phyloP scores from a whole-genome alignment of 208 protist genomes.

The Crithidia fasciculata region DNA sequence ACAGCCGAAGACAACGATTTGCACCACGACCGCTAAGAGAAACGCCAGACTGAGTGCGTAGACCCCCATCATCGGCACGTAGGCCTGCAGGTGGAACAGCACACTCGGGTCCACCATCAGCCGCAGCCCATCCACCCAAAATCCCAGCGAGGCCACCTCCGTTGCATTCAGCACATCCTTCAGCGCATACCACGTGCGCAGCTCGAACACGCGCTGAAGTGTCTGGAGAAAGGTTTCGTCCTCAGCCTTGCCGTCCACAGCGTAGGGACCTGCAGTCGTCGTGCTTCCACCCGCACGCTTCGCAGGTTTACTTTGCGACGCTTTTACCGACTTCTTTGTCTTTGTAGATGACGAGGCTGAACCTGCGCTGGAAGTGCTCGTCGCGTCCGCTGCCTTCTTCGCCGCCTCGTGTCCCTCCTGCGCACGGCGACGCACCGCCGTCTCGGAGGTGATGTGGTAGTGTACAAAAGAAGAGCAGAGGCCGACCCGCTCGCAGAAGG shows the following conservation, averaged over 20 bases:
- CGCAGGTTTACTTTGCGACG: too few species aligned
- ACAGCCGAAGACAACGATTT: not conserved
- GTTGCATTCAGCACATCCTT: slow-evolving; percentile 7
- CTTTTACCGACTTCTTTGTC: too few species aligned
- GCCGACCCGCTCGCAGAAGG: slow-evolving; percentile 33
- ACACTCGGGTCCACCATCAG: not conserved
- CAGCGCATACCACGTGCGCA: slow-evolving; percentile 9
- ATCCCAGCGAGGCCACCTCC: slow-evolving; percentile 5
- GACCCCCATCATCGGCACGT: not conserved
- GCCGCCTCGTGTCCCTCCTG: not conserved
- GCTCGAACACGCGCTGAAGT: slow-evolving; percentile 7
- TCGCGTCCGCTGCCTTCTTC: too few species aligned
- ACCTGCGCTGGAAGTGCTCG: too few species aligned
- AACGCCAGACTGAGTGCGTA: not conserved
- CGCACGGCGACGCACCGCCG: slow-evolving; percentile 10
- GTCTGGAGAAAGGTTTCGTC: slow-evolving; percentile 5
- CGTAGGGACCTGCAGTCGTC: not conserved
- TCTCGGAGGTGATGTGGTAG: slow-evolving; percentile 31
- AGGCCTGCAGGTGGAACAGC: slow-evolving; percentile 18
- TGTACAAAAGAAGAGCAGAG: slow-evolving; percentile 30
- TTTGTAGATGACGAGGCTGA: too few species aligned
- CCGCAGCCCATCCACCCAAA: slow-evolving; percentile 9
- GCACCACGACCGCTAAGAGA: not conserved
- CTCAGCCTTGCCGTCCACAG: not conserved
- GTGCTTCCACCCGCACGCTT: too few species aligned